Conservation (phyloP, 2,329 filamentous ascomycete species). For the Neocucurbitaria cava region DNA sequence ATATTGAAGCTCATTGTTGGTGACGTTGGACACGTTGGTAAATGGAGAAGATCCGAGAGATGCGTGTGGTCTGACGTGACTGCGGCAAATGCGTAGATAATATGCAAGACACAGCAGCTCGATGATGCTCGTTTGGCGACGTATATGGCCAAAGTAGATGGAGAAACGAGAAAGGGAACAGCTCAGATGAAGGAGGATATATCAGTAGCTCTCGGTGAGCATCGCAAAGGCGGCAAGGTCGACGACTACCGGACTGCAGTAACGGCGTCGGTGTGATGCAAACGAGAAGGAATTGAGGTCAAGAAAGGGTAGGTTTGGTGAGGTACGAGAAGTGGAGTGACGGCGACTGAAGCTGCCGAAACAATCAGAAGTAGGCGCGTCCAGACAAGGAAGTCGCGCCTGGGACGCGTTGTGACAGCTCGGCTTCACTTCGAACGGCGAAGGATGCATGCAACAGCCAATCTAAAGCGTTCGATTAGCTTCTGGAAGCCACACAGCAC, state of each 20-base stretch:
- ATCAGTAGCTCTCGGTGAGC: slow-evolving; percentile 22
- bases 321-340: slow-evolving; percentile 19
- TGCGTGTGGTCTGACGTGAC: slow-evolving; percentile 28
- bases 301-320: slow-evolving; percentile 11
- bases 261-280: slow-evolving; percentile 4
- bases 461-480: too few species aligned
- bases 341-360: slow-evolving; percentile 8
- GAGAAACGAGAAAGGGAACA: slow-evolving; percentile 33
- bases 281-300: slow-evolving; percentile 15
- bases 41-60: slow-evolving; percentile 44
- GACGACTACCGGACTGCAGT: slow-evolving; percentile 18
- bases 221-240: slow-evolving; percentile 24
- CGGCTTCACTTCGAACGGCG: slow-evolving; percentile 12
- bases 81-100: slow-evolving; percentile 45
- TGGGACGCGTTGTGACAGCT: slow-evolving; percentile 6
- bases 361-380: slow-evolving; percentile 14
- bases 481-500: neutral
- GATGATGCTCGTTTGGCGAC: slow-evolving; percentile 34
- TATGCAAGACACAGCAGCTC: slow-evolving; percentile 41
- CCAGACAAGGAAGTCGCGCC: slow-evolving; percentile 18
- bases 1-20: slow-evolving; percentile 48
- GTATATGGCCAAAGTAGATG: slow-evolving; percentile 49
- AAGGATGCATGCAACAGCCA: neutral
- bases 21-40: slow-evolving; percentile 30
- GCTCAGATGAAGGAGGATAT: slow-evolving; percentile 30